Conservation (phyloP, 2,329 filamentous ascomycete species). For the Cladosporium sp. region DNA sequence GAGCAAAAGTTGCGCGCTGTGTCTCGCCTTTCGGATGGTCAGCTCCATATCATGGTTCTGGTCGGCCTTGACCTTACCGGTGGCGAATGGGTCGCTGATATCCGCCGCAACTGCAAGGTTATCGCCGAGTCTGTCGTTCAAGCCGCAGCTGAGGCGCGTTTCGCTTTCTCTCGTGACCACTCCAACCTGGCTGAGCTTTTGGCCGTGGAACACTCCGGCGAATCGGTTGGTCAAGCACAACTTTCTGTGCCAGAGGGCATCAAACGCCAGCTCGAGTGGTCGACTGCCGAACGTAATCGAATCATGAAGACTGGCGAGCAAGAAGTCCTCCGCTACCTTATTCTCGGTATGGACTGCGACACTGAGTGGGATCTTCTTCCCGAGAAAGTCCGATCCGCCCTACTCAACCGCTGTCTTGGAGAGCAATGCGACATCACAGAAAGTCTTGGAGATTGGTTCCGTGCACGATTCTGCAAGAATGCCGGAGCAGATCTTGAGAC, state of each 20-base stretch:
- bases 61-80: conserved; percentile 23
- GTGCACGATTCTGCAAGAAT: conserved; percentile 40
- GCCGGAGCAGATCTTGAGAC: conserved; percentile 42
- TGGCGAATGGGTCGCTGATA: conserved; percentile 23
- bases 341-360: conserved; percentile 53
- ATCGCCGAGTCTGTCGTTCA: conserved; percentile 28
- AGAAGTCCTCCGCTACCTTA: conserved; percentile 48
- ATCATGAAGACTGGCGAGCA: conserved; percentile 42
- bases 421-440: conserved; percentile 45
- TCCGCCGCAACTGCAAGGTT: conserved; percentile 26
- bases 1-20: conserved; percentile 24
- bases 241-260: conserved; percentile 22
- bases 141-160: conserved; percentile 20
- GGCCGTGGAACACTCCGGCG: conserved; percentile 14
- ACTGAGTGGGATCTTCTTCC: conserved; percentile 56
- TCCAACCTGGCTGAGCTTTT: conserved; percentile 24
- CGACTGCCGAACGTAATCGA: conserved; percentile 40
- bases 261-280: conserved; percentile 29
- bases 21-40: conserved; percentile 17
- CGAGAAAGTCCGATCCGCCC: conserved; percentile 47
- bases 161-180: conserved; percentile 24
- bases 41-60: conserved; percentile 27
- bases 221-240: background rate
- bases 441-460: conserved; percentile 48
- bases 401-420: conserved; percentile 44